These are phyloP conservation scores for Diospyros lotus DNA, from an alignment of 148 eudicot species.

Conservation along the genomic window DNA sequence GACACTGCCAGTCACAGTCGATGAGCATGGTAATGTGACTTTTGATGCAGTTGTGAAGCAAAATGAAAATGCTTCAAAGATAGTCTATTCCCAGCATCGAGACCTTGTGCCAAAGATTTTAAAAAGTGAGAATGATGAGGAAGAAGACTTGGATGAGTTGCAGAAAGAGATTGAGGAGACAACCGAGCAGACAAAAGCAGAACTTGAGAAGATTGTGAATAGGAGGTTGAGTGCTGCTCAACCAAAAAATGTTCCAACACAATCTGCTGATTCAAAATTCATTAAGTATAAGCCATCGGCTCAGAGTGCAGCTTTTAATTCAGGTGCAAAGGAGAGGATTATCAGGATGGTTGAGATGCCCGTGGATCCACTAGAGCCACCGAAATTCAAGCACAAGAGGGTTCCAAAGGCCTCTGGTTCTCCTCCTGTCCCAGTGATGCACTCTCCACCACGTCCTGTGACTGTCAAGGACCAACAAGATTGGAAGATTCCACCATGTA, in stretches of 20 bases:
- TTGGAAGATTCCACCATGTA: constrained; percentile 92
- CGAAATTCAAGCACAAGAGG: constrained; percentile 89
- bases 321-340: constrained; percentile 85
- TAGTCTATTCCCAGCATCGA: constrained; percentile 60
- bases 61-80: constrained; percentile 69
- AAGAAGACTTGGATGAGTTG: constrained; percentile 46
- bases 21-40: constrained; percentile 62
- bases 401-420: constrained; percentile 86
- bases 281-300: constrained; percentile 82
- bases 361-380: constrained; percentile 83
- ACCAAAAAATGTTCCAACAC: constrained; percentile 70
- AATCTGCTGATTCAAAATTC: constrained; percentile 62
- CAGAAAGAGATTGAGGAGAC: constrained; percentile 77
- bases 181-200: constrained; percentile 59
- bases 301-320: constrained; percentile 60
- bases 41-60: constrained; percentile 86
- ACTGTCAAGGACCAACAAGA: constrained; percentile 90
- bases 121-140: constrained; percentile 43
- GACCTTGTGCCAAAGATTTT: constrained; percentile 68
- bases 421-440: constrained; percentile 89
- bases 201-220: constrained; percentile 74
- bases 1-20: constrained; percentile 67
- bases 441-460: constrained; percentile 87
- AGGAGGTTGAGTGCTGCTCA: constrained; percentile 81
- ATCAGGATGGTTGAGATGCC: constrained; percentile 92